Conservation (phyloP, 805 yeast species). For the Saccharomycopsis sp. region DNA sequence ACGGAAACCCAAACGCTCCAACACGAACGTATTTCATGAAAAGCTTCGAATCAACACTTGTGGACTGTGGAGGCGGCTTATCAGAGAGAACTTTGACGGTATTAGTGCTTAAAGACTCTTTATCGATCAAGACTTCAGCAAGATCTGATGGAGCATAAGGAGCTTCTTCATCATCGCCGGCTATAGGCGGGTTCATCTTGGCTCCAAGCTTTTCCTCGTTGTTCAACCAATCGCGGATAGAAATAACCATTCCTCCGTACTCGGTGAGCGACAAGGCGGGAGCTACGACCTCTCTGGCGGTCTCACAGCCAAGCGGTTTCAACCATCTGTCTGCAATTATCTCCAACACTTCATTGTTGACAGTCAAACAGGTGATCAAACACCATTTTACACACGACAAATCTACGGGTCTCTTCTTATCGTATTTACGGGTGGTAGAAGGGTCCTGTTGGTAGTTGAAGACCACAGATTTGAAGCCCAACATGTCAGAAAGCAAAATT, state of each 20-base stretch:
- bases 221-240: conserved; percentile 88
- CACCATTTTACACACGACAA: conserved; percentile 83
- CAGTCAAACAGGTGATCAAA: conserved; percentile 76
- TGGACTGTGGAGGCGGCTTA: conserved; percentile 44
- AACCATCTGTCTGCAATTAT: conserved; percentile 86
- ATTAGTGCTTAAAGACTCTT: conserved; percentile 65
- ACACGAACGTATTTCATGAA: conserved; percentile 38
- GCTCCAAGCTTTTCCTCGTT: conserved; percentile 58
- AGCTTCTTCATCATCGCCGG: conserved; percentile 32
- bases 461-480: conserved; percentile 83
- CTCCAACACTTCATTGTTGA: conserved; percentile 89
- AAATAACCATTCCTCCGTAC: conserved; percentile 92
- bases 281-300: conserved; percentile 69
- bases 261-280: conserved; percentile 87
- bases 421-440: conserved; percentile 70
- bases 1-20: conserved; percentile 89
- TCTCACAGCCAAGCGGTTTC: conserved; percentile 78
- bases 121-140: conserved; percentile 66
- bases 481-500: conserved; percentile 74
- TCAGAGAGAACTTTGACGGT: conserved; percentile 60
- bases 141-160: conserved; percentile 33
- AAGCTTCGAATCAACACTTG: conserved; percentile 31
- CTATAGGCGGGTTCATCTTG: conserved; percentile 31
- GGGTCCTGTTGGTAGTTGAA: conserved; percentile 92
- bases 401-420: conserved; percentile 68